A percentile compares a stretch with the other conserved stretches of the same genome.
Evolutionary conservation across 139 green algal species (phyloP).

Genomic region (Chlorella sp.): DNA sequence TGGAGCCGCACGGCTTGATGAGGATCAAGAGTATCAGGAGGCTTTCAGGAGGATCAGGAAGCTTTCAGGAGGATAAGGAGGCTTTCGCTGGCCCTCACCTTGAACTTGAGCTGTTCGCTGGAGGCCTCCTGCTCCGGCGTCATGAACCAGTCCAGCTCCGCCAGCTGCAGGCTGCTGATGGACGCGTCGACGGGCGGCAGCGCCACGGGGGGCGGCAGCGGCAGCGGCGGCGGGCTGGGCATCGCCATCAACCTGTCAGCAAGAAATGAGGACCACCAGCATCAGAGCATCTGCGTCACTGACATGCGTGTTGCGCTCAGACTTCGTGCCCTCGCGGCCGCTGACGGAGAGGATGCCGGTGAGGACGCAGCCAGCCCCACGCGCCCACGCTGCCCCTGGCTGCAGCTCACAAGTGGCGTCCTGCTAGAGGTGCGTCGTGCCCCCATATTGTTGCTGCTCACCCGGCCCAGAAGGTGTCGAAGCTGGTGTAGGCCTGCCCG

Average conservation of each 20-base stretch:
- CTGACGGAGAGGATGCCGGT: no score
- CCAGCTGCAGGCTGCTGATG: slow-evolving; percentile 21
- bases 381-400: no score
- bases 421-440: not conserved
- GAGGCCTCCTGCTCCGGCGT: slow-evolving; percentile 58
- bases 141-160: slow-evolving; percentile 69
- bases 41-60: no score
- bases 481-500: slow-evolving; percentile 67
- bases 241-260: slow-evolving; percentile 19
- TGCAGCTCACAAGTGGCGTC: no score
- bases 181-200: slow-evolving; percentile 34
- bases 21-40: no score
- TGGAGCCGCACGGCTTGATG: not conserved
- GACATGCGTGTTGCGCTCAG: no score
- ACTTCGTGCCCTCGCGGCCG: no score
- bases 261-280: not conserved
- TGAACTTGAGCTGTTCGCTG: slow-evolving; percentile 67
- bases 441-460: slow-evolving; percentile 6
- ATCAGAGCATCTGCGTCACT: not conserved
- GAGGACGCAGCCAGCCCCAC: no score
- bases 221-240: slow-evolving; percentile 45
- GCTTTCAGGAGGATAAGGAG: no score
- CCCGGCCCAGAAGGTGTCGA: slow-evolving; percentile 73
- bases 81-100: no score
- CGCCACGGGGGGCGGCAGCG: slow-evolving; percentile 32